phyloP scores from a whole-genome alignment of 345 rosid genomes.

The Dipteronia dyeriana region DNA sequence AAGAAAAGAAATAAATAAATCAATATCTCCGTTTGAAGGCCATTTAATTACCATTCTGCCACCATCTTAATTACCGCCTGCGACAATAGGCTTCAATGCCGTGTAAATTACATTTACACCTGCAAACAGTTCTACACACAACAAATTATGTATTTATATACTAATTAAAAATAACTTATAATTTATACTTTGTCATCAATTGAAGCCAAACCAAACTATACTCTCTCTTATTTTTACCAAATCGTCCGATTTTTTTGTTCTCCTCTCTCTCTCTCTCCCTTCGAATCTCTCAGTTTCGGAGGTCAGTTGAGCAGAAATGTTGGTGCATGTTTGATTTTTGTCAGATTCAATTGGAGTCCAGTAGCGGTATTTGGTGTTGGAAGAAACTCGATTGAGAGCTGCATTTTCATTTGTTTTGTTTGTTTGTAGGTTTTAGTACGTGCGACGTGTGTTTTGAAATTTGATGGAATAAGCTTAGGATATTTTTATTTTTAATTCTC shows the following conservation, averaged over 20 bases:
- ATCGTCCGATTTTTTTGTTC: background rate
- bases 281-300: constrained; percentile 48
- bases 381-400: background rate
- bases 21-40: background rate
- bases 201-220: constrained; percentile 14
- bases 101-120: background rate
- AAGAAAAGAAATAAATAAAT: too few relatives aligned
- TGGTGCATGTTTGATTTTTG: background rate
- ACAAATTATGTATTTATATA: background rate
- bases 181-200: constrained; percentile 28
- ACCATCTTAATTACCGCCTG: constrained; percentile 21
- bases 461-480: background rate
- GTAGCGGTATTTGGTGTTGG: background rate
- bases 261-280: constrained; percentile 10
- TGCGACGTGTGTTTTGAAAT: background rate
- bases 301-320: constrained; percentile 32
- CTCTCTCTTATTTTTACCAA: constrained; percentile 34
- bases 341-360: constrained; percentile 20
- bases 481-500: background rate
- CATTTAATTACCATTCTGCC: constrained; percentile 36
- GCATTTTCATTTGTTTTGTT: background rate
- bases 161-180: background rate
- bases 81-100: constrained; percentile 22
- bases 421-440: background rate
- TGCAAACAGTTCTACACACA: too few relatives aligned